Conservation (phyloP, 441 rosid species). For the Gossypium gossypioides region DNA sequence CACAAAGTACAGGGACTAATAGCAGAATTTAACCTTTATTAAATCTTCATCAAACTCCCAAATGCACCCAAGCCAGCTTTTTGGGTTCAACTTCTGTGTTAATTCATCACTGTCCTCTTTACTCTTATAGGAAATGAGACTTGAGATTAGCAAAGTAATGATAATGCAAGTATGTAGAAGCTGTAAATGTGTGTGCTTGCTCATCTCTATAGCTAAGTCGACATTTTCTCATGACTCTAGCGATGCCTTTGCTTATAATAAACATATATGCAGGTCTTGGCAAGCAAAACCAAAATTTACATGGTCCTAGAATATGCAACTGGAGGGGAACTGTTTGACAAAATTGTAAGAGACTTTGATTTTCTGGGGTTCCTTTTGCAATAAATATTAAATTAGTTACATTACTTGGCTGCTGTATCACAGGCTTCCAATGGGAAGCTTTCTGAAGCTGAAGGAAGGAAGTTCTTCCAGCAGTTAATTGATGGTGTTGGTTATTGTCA, state of each 20-base stretch:
- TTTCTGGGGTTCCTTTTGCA: neutral
- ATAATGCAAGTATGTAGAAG: neutral
- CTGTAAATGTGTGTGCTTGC: neutral
- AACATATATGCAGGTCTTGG: constrained; percentile 58
- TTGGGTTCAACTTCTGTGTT: neutral
- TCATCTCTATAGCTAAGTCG: neutral
- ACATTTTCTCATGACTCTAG: neutral
- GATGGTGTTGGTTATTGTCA: constrained; percentile 93
- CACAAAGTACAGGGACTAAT: too few species aligned
- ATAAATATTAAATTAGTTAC: neutral
- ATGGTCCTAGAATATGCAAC: constrained; percentile 81
- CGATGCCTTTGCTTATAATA: neutral
- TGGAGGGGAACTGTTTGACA: constrained; percentile 87
- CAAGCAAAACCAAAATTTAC: constrained; percentile 82
- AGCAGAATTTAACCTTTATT: neutral
- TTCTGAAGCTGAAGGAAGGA: constrained; percentile 65
- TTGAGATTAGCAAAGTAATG: neutral
- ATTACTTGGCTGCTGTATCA: constrained; percentile 4
- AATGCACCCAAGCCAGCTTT: neutral
- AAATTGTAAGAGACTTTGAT: constrained; percentile 49
- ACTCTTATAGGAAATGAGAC: neutral
- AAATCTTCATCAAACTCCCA: neutral
- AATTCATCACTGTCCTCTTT: neutral
- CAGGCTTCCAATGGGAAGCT: constrained; percentile 75
- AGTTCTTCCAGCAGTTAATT: constrained; percentile 82